Evolutionary conservation across 2,329 filamentous ascomycete genomes (phyloP).

Genomic region (Pseudogymnoascus sp.): DNA sequence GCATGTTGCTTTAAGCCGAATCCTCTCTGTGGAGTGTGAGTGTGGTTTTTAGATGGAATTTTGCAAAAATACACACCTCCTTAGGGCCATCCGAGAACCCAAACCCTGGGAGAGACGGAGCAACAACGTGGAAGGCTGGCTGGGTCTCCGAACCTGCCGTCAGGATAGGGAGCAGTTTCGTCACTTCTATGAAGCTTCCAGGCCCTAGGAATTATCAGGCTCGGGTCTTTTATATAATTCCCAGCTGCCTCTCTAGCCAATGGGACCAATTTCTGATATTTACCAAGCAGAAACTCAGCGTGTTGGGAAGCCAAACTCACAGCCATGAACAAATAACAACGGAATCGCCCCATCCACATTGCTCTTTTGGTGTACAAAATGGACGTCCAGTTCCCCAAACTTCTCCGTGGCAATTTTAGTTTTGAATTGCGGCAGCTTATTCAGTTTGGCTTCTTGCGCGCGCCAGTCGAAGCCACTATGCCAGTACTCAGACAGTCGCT

Average conservation of each 20-base stretch:
- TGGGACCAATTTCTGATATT: not conserved
- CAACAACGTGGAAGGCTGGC: slow-evolving; percentile 45
- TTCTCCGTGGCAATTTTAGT: slow-evolving; percentile 38
- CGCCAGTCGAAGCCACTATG: slow-evolving; percentile 20
- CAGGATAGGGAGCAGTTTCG: slow-evolving; percentile 45
- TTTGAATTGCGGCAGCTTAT: slow-evolving; percentile 23
- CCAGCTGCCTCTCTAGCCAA: not conserved
- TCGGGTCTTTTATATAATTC: not conserved
- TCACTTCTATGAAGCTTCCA: slow-evolving; percentile 56
- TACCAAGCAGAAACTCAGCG: not conserved
- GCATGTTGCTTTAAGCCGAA: slow-evolving; percentile 53
- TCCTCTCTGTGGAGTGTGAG: slow-evolving; percentile 35
- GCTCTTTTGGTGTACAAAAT: slow-evolving; percentile 53
- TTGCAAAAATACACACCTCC: slow-evolving; percentile 13
- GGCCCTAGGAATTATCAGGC: slow-evolving; percentile 35
- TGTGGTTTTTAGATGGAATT: not conserved
- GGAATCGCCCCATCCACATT: slow-evolving; percentile 46
- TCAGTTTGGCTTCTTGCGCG: slow-evolving; percentile 17
- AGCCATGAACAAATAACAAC: slow-evolving; percentile 56
- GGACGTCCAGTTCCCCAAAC: slow-evolving; percentile 51
- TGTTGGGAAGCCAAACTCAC: slow-evolving; percentile 24
- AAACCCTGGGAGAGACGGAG: slow-evolving; percentile 46
- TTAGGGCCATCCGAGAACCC: slow-evolving; percentile 34
- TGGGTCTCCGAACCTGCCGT: slow-evolving; percentile 24
- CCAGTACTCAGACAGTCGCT: slow-evolving; percentile 19